These are phyloP conservation scores for Oryza glumipatula DNA, from an alignment of 176 grass and related monocot species.

Conservation along the genomic window DNA sequence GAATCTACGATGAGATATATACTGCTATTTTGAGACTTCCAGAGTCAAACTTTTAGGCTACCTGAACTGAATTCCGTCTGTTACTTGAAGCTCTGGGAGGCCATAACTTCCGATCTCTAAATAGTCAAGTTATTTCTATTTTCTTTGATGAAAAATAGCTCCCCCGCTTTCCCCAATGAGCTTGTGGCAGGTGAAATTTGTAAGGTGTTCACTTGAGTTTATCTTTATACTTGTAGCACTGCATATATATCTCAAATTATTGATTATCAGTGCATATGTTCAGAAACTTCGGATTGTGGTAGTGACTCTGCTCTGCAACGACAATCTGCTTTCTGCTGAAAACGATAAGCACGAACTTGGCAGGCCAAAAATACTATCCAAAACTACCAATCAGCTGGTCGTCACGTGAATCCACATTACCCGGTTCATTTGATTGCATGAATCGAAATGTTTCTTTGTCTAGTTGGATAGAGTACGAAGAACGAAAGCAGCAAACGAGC, in stretches of 20 bases:
- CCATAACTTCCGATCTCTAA: too few relatives aligned
- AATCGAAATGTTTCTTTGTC: neutral
- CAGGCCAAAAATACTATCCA: neutral
- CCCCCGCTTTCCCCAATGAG: too few relatives aligned
- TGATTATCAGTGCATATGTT: neutral
- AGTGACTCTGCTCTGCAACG: neutral
- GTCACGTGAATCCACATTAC: neutral
- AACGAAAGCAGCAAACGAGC: neutral
- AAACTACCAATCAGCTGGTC: conserved; percentile 12
- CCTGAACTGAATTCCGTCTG: too few relatives aligned
- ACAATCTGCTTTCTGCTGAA: neutral
- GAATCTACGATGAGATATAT: too few relatives aligned
- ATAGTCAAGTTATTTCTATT: too few relatives aligned
- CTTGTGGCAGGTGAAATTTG: too few relatives aligned
- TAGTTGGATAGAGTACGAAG: conserved; percentile 2
- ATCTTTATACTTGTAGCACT: neutral
- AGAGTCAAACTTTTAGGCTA: too few relatives aligned
- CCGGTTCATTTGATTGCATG: neutral
- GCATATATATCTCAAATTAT: neutral
- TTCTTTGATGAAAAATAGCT: too few relatives aligned
- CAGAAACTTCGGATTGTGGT: neutral
- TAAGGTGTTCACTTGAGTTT: too few relatives aligned
- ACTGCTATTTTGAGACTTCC: too few relatives aligned
- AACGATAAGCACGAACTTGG: neutral
- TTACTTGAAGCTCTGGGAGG: too few relatives aligned